These are phyloP conservation scores for Lasiodiplodia citricola DNA, from an alignment of 2,329 filamentous ascomycete species.

Conservation along the genomic window DNA sequence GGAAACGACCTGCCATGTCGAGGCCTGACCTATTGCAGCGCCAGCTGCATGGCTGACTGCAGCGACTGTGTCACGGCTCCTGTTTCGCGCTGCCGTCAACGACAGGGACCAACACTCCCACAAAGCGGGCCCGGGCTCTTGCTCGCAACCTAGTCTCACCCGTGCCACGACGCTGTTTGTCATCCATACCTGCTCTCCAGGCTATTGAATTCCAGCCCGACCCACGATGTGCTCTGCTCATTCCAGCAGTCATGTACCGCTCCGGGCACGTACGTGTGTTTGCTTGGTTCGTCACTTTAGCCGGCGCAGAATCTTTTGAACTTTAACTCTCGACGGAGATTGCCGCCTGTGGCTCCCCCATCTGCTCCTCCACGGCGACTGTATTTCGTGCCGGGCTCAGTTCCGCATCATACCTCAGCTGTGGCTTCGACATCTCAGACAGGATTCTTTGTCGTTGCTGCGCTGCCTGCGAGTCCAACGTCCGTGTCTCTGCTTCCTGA, in stretches of 20 bases:
- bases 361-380: background rate
- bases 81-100: constrained; percentile 7
- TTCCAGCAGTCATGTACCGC: background rate
- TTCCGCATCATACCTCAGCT: background rate
- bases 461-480: background rate
- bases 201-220: constrained; percentile 16
- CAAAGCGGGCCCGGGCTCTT: constrained; percentile 4
- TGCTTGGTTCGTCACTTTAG: background rate
- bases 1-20: constrained; percentile 8
- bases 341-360: background rate
- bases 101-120: constrained; percentile 1
- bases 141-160: background rate
- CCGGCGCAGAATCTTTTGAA: background rate
- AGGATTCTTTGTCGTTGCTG: background rate
- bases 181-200: background rate
- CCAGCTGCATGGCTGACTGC: constrained; percentile 21
- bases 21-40: constrained; percentile 15
- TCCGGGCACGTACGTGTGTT: background rate
- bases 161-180: background rate
- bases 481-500: constrained; percentile 6
- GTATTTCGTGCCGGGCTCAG: background rate
- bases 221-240: background rate
- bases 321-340: background rate
- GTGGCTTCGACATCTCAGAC: background rate
- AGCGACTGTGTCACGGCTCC: background rate